These are phyloP conservation scores for Vitis hybrid DNA, from an alignment of 177 flowering plant genomes.

Conservation along the genomic window DNA sequence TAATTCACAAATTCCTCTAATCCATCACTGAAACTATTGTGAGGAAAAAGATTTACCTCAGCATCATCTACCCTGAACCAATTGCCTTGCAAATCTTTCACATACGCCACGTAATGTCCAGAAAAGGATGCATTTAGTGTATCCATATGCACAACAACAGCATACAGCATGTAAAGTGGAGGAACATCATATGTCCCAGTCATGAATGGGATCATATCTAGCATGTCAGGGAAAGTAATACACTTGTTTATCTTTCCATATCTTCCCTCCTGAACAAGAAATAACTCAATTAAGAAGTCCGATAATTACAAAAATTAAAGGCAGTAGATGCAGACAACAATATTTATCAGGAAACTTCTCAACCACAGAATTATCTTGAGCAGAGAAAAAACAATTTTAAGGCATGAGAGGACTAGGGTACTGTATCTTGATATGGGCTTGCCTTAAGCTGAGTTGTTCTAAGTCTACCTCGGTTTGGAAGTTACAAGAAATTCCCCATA, in stretches of 20 bases:
- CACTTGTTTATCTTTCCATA: conserved; percentile 88
- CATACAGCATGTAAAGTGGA: conserved; percentile 84
- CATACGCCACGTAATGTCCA: conserved; percentile 85
- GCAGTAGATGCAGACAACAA: neutral
- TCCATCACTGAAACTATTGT: neutral
- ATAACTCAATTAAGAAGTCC: conserved; percentile 9
- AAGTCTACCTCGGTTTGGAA: neutral
- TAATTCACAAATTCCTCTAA: neutral
- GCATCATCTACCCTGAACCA: conserved; percentile 88
- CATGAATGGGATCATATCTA: conserved; percentile 89
- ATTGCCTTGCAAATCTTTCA: conserved; percentile 69
- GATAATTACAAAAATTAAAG: neutral
- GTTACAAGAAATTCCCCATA: neutral
- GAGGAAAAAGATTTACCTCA: conserved; percentile 48
- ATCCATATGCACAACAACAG: conserved; percentile 86
- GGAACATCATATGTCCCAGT: conserved; percentile 72
- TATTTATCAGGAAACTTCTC: neutral
- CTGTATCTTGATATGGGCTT: neutral
- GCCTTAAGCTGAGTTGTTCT: neutral
- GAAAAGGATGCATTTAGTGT: conserved; percentile 80
- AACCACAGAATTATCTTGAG: neutral
- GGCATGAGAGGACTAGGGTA: neutral
- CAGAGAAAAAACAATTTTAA: neutral
- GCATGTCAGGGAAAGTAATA: conserved; percentile 81
- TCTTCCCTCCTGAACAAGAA: conserved; percentile 63